A percentile compares a stretch with the other conserved stretches of the same genome.
These are phyloP conservation scores for Leavenworthia alabamica DNA, from an alignment of 345 rosid genomes.

Conservation along the genomic window DNA sequence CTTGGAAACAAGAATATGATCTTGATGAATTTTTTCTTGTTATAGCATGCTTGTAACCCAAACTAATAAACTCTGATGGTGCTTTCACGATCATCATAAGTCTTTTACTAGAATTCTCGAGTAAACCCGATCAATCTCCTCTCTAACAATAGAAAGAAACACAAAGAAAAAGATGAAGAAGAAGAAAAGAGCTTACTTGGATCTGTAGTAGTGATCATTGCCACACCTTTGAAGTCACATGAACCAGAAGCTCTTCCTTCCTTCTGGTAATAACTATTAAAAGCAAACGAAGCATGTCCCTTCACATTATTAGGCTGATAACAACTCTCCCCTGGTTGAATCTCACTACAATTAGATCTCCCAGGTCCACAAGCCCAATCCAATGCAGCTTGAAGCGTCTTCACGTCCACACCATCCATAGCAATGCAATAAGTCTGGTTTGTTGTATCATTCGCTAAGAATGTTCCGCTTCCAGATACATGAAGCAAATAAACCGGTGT, in stretches of 20 bases:
- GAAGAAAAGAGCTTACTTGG: conserved; percentile 60
- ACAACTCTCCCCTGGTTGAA: conserved; percentile 89
- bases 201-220: conserved; percentile 86
- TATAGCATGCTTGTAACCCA: neutral
- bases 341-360: conserved; percentile 77
- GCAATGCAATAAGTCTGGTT: conserved; percentile 78
- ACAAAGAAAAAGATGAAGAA: neutral
- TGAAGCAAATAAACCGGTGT: conserved; percentile 87
- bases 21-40: neutral
- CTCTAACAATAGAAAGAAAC: neutral
- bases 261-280: conserved; percentile 93
- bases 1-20: neutral
- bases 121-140: neutral
- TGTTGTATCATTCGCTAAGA: conserved; percentile 90
- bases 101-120: neutral
- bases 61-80: neutral
- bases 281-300: conserved; percentile 86
- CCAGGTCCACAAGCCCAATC: conserved; percentile 99
- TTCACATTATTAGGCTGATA: conserved; percentile 84
- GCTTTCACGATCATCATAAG: neutral
- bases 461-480: conserved; percentile 81
- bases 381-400: conserved; percentile 79
- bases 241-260: conserved; percentile 69
- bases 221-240: conserved; percentile 96
- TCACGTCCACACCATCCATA: conserved; percentile 62